Evolutionary conservation across 108 stramenopile genomes (phyloP).

Genomic region (Phaeodactylum tricornutum): DNA sequence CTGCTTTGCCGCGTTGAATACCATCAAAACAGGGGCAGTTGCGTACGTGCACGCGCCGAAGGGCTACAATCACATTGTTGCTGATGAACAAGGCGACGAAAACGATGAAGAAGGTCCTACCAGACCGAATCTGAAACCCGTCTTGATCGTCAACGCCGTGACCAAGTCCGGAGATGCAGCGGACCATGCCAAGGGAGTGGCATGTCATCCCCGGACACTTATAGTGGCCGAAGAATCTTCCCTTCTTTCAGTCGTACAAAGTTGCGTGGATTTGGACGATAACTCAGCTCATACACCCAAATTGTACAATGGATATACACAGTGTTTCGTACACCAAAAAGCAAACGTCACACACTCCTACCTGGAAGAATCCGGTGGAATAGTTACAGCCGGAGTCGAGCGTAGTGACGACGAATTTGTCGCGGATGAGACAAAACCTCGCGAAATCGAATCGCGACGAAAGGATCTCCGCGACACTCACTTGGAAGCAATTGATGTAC

Average conservation of each 20-base stretch:
- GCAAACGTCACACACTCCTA: constrained; percentile 78
- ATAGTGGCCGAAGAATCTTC: constrained; percentile 52
- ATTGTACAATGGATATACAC: constrained; percentile 81
- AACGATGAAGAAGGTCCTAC: constrained; percentile 8
- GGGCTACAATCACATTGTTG: constrained; percentile 5
- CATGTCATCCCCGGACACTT: constrained; percentile 67
- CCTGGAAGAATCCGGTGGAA: constrained; percentile 76
- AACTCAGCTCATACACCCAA: constrained; percentile 30
- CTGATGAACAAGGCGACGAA: not conserved
- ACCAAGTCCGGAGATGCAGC: constrained; percentile 50
- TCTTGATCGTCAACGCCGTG: constrained; percentile 67
- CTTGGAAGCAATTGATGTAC: constrained; percentile 76
- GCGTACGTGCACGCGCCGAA: constrained; percentile 39
- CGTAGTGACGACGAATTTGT: constrained; percentile 22
- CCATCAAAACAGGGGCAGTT: constrained; percentile 61
- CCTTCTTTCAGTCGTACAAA: constrained; percentile 57
- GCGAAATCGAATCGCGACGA: constrained; percentile 52
- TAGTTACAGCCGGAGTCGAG: constrained; percentile 57
- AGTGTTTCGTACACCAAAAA: constrained; percentile 60
- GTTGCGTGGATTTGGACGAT: constrained; percentile 60
- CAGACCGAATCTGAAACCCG: constrained; percentile 27
- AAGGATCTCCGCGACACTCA: constrained; percentile 65
- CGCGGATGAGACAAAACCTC: constrained; percentile 31
- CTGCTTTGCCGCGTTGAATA: constrained; percentile 83
- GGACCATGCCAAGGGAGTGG: constrained; percentile 29